Conservation (phyloP, 768 basidiomycete species). For the Vararia minispora region DNA sequence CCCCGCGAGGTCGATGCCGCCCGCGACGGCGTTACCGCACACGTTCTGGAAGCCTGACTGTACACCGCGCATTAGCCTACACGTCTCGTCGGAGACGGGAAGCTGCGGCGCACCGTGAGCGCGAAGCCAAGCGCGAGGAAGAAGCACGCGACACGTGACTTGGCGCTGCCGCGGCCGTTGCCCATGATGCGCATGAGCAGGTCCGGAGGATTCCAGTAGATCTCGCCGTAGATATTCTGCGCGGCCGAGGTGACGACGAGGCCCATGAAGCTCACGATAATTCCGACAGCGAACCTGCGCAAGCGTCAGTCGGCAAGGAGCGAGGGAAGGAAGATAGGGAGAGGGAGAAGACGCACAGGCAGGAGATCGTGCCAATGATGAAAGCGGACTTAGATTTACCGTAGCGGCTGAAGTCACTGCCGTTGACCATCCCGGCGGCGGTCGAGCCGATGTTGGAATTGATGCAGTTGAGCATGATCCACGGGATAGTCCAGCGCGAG, state of each 20-base stretch:
- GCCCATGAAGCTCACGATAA: constrained; percentile 8
- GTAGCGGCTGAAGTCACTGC: constrained; percentile 16
- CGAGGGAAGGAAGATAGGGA: no score
- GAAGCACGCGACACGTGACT: constrained; percentile 16
- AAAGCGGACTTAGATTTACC: no score
- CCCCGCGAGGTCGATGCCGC: constrained; percentile 28
- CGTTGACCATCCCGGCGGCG: constrained; percentile 15
- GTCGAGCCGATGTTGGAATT: constrained; percentile 13
- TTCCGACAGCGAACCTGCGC: neutral
- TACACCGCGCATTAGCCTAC: neutral
- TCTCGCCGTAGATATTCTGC: constrained; percentile 11
- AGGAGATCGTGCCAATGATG: no score
- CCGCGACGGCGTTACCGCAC: constrained; percentile 15
- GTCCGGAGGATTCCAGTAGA: constrained; percentile 17
- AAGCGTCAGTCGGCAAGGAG: no score
- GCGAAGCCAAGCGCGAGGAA: no score
- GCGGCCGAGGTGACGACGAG: constrained; percentile 15
- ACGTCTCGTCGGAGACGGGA: neutral
- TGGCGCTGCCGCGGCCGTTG: constrained; percentile 5
- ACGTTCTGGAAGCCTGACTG: constrained; percentile 12
- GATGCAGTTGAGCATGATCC: constrained; percentile 14
- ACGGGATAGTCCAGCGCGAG: constrained; percentile 7
- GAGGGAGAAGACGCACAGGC: no score
- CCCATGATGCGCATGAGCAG: constrained; percentile 10
- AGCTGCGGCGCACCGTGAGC: no score